Conservation (phyloP, 768 basidiomycete species). For the Suillus americanus region DNA sequence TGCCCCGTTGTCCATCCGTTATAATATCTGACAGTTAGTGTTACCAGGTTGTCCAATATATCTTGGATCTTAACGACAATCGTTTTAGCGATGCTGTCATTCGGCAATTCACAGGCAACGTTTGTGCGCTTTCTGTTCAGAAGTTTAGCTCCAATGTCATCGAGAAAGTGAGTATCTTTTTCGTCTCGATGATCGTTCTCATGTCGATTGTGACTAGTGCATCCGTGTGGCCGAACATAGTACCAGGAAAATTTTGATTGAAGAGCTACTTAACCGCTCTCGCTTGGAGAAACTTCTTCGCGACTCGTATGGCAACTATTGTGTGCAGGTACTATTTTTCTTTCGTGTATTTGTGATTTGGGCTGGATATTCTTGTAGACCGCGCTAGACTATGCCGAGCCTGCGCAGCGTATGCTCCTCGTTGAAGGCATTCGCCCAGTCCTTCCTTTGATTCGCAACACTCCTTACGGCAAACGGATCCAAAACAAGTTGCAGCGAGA, state of each 20-base stretch:
- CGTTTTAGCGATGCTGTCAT: constrained; percentile 98
- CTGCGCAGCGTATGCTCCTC: constrained; percentile 85
- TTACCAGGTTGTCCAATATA: constrained; percentile 92
- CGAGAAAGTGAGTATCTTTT: constrained; percentile 66
- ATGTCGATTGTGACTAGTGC: constrained; percentile 40
- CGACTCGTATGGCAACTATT: constrained; percentile 96
- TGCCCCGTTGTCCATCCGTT: constrained; percentile 11
- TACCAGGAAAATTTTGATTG: constrained; percentile 92
- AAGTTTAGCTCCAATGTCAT: constrained; percentile 99
- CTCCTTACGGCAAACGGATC: constrained; percentile 98
- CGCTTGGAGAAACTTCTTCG: constrained; percentile 93
- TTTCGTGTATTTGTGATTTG: constrained; percentile 8
- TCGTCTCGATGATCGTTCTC: constrained; percentile 1
- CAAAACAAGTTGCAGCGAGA: constrained; percentile 98
- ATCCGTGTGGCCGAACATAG: constrained; percentile 95
- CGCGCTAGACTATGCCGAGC: constrained; percentile 95
- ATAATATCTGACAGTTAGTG: constrained; percentile 5
- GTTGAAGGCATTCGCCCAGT: constrained; percentile 99
- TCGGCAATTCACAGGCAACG: constrained; percentile 95
- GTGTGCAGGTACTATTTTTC: constrained; percentile 66
- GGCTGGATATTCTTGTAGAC: constrained; percentile 54
- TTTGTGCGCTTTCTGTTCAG: constrained; percentile 96
- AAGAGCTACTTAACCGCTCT: constrained; percentile 91
- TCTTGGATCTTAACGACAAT: constrained; percentile 96
- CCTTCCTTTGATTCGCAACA: constrained; percentile 96